Percentiles rank a stretch among this genome's conserved stretches.
Evolutionary conservation across 192 early-diverging fungal genomes (phyloP).

Genomic region (Coemansia sp.): DNA sequence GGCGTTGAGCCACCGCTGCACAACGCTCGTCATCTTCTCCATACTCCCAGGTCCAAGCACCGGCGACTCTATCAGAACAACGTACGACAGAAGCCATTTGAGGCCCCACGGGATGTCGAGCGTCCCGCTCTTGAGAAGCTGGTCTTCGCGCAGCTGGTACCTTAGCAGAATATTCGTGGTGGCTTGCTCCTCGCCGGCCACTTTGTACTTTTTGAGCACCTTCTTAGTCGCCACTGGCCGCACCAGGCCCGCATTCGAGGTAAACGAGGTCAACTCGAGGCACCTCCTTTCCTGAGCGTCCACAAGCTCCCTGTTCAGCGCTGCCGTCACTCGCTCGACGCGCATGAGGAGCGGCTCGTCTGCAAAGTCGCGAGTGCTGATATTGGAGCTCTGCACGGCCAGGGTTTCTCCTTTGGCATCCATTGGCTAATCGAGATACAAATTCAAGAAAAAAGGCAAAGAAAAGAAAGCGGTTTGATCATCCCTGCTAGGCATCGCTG

Average conservation of each 20-base stretch:
- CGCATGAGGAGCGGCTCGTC: slow-evolving; percentile 43
- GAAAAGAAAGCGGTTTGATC: too few species aligned
- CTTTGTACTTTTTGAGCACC: slow-evolving; percentile 33
- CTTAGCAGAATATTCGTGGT: slow-evolving; percentile 27
- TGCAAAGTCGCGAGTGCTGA: slow-evolving; percentile 12
- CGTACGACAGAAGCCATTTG: slow-evolving; percentile 40
- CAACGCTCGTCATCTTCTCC: slow-evolving; percentile 19
- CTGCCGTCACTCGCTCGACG: slow-evolving; percentile 31
- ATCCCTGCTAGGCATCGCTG: neutral
- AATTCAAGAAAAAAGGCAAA: neutral
- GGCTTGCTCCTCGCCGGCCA: slow-evolving; percentile 10
- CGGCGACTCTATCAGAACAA: slow-evolving; percentile 28
- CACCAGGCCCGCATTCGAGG: slow-evolving; percentile 28
- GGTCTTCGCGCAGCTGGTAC: slow-evolving; percentile 26
- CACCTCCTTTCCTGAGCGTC: slow-evolving; percentile 13
- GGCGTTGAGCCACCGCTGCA: slow-evolving; percentile 21
- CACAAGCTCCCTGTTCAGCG: slow-evolving; percentile 15
- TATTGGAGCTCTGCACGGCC: slow-evolving; percentile 1
- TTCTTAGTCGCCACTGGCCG: slow-evolving; percentile 26
- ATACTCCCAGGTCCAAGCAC: neutral
- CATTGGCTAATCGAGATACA: neutral
- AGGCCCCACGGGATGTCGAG: slow-evolving; percentile 42
- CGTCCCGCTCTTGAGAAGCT: slow-evolving; percentile 23
- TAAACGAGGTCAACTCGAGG: slow-evolving; percentile 20
- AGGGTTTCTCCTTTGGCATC: neutral